phyloP scores from a whole-genome alignment of 176 grass and related monocot species.

The Ensete ventricosum region DNA sequence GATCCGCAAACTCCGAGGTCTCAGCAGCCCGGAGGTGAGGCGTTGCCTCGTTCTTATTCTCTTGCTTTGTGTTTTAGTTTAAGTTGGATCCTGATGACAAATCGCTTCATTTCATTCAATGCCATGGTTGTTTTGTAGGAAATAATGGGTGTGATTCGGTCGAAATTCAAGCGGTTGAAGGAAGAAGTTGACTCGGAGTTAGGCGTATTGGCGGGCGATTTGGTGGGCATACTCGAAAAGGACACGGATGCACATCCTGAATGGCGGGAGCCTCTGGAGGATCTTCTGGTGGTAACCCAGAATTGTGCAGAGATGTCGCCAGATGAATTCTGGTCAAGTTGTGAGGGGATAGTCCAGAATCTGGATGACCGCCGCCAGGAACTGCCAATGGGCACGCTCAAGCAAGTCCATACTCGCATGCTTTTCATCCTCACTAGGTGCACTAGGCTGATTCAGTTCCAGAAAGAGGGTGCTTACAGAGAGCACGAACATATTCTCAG shows the following conservation, averaged over 20 bases:
- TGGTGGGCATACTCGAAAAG: constrained; percentile 44
- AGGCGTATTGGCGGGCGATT: constrained; percentile 61
- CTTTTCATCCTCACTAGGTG: constrained; percentile 94
- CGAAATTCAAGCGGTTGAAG: constrained; percentile 70
- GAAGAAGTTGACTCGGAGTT: constrained; percentile 75
- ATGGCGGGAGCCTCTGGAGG: constrained; percentile 48
- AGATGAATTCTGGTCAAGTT: constrained; percentile 66
- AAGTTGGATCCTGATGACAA: background rate
- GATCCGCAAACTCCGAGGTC: constrained; percentile 41
- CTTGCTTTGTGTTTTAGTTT: background rate
- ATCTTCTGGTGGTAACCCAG: constrained; percentile 77
- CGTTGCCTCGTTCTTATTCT: constrained; percentile 8
- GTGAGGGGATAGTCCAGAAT: constrained; percentile 69
- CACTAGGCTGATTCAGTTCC: constrained; percentile 84
- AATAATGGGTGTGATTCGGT: constrained; percentile 50
- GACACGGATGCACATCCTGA: constrained; percentile 10
- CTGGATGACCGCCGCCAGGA: constrained; percentile 84
- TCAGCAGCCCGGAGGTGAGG: constrained; percentile 25
- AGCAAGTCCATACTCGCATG: constrained; percentile 65
- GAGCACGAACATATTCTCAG: constrained; percentile 37
- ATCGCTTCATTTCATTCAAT: background rate
- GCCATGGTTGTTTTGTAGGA: constrained; percentile 32
- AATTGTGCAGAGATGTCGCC: constrained; percentile 72
- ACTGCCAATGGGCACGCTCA: constrained; percentile 40
- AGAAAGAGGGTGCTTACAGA: constrained; percentile 42